phyloP scores from a whole-genome alignment of 2,329 filamentous ascomycete species.

The Aspergillus udagawae region DNA sequence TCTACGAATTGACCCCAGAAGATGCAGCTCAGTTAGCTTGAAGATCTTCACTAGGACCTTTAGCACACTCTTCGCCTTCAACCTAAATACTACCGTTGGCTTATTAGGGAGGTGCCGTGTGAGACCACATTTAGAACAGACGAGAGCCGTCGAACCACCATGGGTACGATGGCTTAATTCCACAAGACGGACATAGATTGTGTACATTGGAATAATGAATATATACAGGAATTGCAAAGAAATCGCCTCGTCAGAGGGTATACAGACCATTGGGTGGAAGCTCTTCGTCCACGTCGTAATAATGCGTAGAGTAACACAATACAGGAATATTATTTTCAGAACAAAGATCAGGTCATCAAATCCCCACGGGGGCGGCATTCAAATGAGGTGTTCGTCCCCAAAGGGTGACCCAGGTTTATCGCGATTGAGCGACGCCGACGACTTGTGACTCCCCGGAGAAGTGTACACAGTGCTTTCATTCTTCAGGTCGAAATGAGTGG shows the following conservation, averaged over 20 bases:
- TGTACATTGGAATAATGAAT: neutral
- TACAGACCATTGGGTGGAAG: neutral
- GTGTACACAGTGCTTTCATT: slow-evolving; percentile 11
- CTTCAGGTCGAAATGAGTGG: slow-evolving; percentile 17
- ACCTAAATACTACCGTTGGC: neutral
- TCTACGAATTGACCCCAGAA: too few species aligned
- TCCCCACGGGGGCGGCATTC: neutral
- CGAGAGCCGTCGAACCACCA: neutral
- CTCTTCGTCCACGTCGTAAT: neutral
- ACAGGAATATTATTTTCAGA: neutral
- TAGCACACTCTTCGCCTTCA: neutral
- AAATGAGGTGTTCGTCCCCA: neutral
- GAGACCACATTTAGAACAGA: neutral
- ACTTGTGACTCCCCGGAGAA: slow-evolving; percentile 21
- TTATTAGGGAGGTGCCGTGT: neutral
- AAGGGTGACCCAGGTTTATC: slow-evolving; percentile 2
- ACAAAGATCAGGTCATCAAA: neutral
- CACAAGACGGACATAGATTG: neutral
- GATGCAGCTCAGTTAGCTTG: neutral
- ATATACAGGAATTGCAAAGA: neutral
- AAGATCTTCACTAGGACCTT: neutral
- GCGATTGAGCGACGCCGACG: slow-evolving; percentile 11
- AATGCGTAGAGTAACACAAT: neutral
- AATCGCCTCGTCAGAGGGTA: neutral
- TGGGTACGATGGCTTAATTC: neutral